phyloP scores from a whole-genome alignment of 768 basidiomycete species.

The Russula sp. region DNA sequence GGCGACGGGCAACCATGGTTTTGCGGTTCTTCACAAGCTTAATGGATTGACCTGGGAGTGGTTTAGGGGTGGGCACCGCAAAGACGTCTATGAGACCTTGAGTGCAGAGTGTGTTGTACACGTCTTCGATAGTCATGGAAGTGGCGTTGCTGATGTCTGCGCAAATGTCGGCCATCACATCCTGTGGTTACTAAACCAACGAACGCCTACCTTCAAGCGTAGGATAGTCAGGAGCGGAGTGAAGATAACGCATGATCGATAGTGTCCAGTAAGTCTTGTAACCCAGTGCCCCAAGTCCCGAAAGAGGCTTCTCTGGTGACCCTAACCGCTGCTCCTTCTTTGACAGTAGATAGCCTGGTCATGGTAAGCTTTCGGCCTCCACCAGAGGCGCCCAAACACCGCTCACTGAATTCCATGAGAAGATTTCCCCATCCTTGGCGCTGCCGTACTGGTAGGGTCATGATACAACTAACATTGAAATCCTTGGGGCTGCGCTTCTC shows the following conservation, averaged over 20 bases:
- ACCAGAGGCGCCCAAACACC: neutral
- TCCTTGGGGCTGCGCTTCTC: slow-evolving; percentile 95
- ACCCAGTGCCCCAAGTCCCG: slow-evolving; percentile 85
- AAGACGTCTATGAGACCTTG: slow-evolving; percentile 66
- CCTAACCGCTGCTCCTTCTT: slow-evolving; percentile 89
- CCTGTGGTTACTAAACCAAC: slow-evolving; percentile 17
- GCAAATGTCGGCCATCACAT: slow-evolving; percentile 18
- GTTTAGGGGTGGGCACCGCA: slow-evolving; percentile 45
- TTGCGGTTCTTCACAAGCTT: slow-evolving; percentile 61
- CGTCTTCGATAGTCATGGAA: slow-evolving; percentile 87
- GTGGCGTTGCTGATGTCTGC: slow-evolving; percentile 80
- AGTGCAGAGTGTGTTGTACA: slow-evolving; percentile 63
- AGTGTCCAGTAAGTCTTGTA: slow-evolving; percentile 95
- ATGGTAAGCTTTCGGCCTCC: slow-evolving; percentile 1
- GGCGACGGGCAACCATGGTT: slow-evolving; percentile 56
- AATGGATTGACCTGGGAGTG: slow-evolving; percentile 73
- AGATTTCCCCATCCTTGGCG: slow-evolving; percentile 95
- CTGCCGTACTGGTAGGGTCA: slow-evolving; percentile 95
- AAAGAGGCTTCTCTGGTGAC: slow-evolving; percentile 94
- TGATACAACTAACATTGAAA: slow-evolving; percentile 98
- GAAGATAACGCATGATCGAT: slow-evolving; percentile 73
- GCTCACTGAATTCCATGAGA: slow-evolving; percentile 96
- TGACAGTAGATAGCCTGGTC: slow-evolving; percentile 84
- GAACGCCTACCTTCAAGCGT: slow-evolving; percentile 62
- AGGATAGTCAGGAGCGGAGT: slow-evolving; percentile 49